A percentile compares a stretch with the other conserved stretches of the same genome.
Evolutionary conservation across 1,139 yeast species (phyloP).

Genomic region (Suzukiozyma palmioleophila): DNA sequence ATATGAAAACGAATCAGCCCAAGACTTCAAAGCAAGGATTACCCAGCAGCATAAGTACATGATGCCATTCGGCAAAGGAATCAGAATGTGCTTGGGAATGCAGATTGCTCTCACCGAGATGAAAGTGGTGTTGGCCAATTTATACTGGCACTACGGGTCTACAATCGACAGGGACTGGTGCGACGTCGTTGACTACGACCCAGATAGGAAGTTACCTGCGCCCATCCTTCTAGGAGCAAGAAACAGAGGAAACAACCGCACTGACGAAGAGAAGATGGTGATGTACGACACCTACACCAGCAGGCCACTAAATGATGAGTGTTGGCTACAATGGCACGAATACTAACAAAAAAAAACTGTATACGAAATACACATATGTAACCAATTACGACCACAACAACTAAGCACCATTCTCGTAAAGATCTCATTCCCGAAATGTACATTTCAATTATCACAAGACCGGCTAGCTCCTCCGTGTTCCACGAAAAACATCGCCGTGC

Average conservation of each 20-base stretch:
- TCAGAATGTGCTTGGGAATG: slow-evolving; percentile 75
- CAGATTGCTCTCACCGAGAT: slow-evolving; percentile 64
- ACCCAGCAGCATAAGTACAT: slow-evolving; percentile 48
- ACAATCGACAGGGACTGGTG: slow-evolving; percentile 44
- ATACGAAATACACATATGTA: neutral
- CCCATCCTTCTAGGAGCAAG: slow-evolving; percentile 24
- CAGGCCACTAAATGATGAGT: slow-evolving; percentile 46
- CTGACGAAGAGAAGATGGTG: slow-evolving; percentile 45
- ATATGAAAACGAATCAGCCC: slow-evolving; percentile 26
- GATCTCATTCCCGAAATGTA: too few relatives aligned
- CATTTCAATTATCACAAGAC: too few relatives aligned
- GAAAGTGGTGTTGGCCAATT: slow-evolving; percentile 51
- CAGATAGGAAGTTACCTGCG: slow-evolving; percentile 6
- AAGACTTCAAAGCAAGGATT: slow-evolving; percentile 32
- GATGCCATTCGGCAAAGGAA: slow-evolving; percentile 71
- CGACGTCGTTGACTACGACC: slow-evolving; percentile 17
- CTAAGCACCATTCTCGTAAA: too few relatives aligned
- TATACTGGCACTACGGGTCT: slow-evolving; percentile 46
- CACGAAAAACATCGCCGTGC: too few relatives aligned
- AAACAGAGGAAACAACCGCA: slow-evolving; percentile 14
- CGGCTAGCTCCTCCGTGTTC: too few relatives aligned
- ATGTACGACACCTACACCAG: slow-evolving; percentile 53
- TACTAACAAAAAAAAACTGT: slow-evolving; percentile 4
- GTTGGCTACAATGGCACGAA: slow-evolving; percentile 44
- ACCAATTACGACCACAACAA: too few relatives aligned